These are phyloP conservation scores for Ustilago xerochloae DNA, from an alignment of 1,284 basidiomycete species.

Conservation along the genomic window DNA sequence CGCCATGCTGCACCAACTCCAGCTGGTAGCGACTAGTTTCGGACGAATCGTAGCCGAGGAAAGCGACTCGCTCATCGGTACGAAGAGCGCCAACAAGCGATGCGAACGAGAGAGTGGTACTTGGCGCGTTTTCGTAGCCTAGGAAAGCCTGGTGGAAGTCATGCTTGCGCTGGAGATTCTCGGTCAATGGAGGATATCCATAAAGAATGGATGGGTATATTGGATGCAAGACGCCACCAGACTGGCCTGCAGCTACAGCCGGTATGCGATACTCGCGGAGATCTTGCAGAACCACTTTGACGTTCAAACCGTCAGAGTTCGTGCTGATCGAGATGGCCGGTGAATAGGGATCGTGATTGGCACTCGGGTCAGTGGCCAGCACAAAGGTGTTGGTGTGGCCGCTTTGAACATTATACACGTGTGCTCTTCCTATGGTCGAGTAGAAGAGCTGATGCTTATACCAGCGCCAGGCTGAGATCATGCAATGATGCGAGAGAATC, in stretches of 20 bases:
- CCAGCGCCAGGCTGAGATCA: constrained; percentile 33
- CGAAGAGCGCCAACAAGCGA: constrained; percentile 19
- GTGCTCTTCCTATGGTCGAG: constrained; percentile 19
- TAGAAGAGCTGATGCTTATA: constrained; percentile 21
- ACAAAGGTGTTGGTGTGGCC: not conserved
- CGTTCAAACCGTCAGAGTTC: not conserved
- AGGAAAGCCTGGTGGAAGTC: constrained; percentile 29
- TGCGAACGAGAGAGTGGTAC: constrained; percentile 1
- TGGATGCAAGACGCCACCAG: not conserved
- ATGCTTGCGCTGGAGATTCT: constrained; percentile 28
- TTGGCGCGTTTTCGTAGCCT: constrained; percentile 10
- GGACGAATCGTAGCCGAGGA: constrained; percentile 36
- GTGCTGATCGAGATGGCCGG: constrained; percentile 16
- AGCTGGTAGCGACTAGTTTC: constrained; percentile 27
- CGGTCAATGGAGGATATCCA: constrained; percentile 40
- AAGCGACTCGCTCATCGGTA: constrained; percentile 32
- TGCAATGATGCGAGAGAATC: constrained; percentile 3
- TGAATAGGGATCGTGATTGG: constrained; percentile 20
- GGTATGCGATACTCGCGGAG: constrained; percentile 28
- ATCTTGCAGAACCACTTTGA: constrained; percentile 20
- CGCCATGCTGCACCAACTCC: not conserved
- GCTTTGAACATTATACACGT: constrained; percentile 9
- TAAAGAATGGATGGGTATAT: constrained; percentile 3
- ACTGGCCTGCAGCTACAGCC: not conserved
- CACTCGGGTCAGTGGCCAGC: constrained; percentile 2